These are phyloP conservation scores for Coemansia aciculifera DNA, from an alignment of 192 early-diverging fungal species.

Conservation along the genomic window DNA sequence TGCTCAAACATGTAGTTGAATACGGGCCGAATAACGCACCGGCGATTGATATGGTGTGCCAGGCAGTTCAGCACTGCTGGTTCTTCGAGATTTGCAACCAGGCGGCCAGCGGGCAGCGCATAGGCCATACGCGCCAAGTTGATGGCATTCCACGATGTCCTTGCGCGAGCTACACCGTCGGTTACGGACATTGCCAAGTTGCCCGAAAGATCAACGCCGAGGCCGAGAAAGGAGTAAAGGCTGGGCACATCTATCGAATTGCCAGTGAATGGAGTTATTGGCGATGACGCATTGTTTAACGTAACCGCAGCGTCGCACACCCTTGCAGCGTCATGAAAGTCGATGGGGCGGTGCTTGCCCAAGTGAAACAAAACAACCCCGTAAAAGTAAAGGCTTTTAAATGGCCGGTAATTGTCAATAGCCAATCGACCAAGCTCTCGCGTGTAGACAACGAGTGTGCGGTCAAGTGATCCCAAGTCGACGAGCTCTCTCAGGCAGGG, in stretches of 20 bases:
- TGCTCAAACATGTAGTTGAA: constrained; percentile 32
- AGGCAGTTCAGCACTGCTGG: constrained; percentile 15
- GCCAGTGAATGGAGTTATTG: background rate
- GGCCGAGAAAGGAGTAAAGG: constrained; percentile 29
- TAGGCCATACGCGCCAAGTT: constrained; percentile 22
- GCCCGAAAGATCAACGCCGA: constrained; percentile 11
- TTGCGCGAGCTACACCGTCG: background rate
- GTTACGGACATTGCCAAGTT: constrained; percentile 14
- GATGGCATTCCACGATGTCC: constrained; percentile 8
- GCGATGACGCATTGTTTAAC: constrained; percentile 34
- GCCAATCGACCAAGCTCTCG: constrained; percentile 35
- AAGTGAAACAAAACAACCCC: constrained; percentile 31
- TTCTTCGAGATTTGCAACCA: constrained; percentile 26
- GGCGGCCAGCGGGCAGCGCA: constrained; percentile 25
- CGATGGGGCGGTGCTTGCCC: constrained; percentile 7
- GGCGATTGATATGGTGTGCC: constrained; percentile 7
- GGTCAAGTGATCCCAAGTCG: constrained; percentile 34
- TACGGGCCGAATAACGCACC: constrained; percentile 40
- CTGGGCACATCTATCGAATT: constrained; percentile 11
- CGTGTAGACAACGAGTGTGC: constrained; percentile 18
- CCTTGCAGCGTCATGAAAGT: constrained; percentile 10
- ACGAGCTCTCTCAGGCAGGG: constrained; percentile 33
- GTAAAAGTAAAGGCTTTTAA: constrained; percentile 41
- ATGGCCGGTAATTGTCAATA: constrained; percentile 35
- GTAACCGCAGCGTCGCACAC: constrained; percentile 40